phyloP scores from a whole-genome alignment of 139 green algal genomes.

The Medakamo hakoo region DNA sequence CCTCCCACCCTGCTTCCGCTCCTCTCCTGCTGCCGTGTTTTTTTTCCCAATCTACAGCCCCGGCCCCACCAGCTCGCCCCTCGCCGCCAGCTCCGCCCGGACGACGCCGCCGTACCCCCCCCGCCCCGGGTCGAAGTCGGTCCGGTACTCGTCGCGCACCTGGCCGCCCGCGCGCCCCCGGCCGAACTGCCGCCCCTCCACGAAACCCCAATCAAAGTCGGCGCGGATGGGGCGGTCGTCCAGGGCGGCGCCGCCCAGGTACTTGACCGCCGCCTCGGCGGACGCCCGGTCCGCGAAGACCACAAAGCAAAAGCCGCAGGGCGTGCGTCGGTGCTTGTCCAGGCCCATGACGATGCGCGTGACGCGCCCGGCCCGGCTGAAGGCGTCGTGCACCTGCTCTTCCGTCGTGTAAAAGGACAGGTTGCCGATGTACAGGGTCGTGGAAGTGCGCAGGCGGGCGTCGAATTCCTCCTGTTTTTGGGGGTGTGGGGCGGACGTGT shows the following conservation, averaged over 20 bases:
- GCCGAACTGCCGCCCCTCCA: constrained; percentile 88
- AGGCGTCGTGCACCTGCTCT: constrained; percentile 83
- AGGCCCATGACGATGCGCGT: constrained; percentile 91
- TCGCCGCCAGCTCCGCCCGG: constrained; percentile 10
- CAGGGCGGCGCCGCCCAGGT: constrained; percentile 83
- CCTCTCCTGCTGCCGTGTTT: too few species aligned
- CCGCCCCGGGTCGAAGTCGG: constrained; percentile 75
- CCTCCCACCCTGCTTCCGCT: too few species aligned
- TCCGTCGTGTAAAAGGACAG: constrained; percentile 94
- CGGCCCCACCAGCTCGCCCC: too few species aligned
- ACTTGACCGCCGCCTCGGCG: constrained; percentile 64
- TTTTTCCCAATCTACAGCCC: too few species aligned
- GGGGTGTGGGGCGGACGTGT: too few species aligned
- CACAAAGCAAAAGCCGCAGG: constrained; percentile 97
- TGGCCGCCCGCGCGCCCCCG: constrained; percentile 72
- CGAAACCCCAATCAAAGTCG: constrained; percentile 97
- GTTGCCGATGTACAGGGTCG: constrained; percentile 94
- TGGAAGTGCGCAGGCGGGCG: constrained; percentile 40
- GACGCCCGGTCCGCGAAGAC: constrained; percentile 64
- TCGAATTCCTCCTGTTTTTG: constrained; percentile 78
- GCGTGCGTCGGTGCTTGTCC: constrained; percentile 75
- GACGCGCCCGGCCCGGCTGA: constrained; percentile 63
- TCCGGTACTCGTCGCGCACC: constrained; percentile 91
- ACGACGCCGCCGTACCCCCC: constrained; percentile 56
- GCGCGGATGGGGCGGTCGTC: constrained; percentile 84